Evolutionary conservation across 2,329 filamentous ascomycete genomes (phyloP).

Genomic region (Scedosporium dehoogii): DNA sequence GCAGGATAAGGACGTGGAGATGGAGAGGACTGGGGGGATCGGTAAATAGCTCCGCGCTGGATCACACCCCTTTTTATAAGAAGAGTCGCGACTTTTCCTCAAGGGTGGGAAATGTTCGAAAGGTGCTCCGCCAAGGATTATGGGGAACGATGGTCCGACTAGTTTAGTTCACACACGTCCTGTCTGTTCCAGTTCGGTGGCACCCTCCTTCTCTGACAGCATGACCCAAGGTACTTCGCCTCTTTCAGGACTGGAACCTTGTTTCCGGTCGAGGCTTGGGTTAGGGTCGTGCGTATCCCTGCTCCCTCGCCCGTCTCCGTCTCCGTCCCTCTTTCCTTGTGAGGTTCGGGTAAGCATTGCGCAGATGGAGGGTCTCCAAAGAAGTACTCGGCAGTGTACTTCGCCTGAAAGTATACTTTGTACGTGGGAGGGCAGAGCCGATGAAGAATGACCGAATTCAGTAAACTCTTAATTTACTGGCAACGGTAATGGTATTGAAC

Average conservation of each 20-base stretch:
- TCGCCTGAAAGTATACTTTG: background rate
- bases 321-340: background rate
- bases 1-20: background rate
- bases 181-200: background rate
- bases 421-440: background rate
- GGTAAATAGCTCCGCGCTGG: background rate
- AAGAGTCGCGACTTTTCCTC: background rate
- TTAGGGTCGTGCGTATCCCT: background rate
- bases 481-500: too few relatives aligned
- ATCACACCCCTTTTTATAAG: background rate
- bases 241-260: background rate
- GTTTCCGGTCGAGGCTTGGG: background rate
- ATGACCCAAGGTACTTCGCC: background rate
- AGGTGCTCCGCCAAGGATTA: background rate
- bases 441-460: too few relatives aligned
- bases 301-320: background rate
- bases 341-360: background rate
- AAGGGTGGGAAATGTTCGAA: background rate
- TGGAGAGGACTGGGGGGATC: background rate
- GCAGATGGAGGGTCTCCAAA: background rate
- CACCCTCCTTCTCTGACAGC: background rate
- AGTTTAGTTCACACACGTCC: too few relatives aligned
- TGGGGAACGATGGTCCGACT: background rate
- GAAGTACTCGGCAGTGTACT: background rate
- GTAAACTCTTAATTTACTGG: too few relatives aligned